Evolutionary conservation across 2,329 filamentous ascomycete genomes (phyloP), one percentile per base, ranked within the genome.

Genomic region (Fusarium kyushuense): DNA sequence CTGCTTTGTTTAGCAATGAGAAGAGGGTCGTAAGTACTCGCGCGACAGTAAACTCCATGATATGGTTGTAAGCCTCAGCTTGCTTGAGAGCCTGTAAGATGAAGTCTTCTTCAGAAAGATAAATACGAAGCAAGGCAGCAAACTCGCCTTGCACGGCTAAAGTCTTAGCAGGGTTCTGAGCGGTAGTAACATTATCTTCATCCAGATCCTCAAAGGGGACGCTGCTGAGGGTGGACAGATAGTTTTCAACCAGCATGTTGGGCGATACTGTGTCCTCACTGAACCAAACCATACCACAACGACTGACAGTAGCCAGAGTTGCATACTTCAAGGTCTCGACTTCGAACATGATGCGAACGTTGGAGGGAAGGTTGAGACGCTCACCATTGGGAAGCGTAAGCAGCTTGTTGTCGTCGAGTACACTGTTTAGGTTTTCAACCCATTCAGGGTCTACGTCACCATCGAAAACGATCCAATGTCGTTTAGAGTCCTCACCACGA

Each of bases 211-310:
- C 96, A 74, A 99, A 97, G 0, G 92, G 89, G 58, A 93, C 90
- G 5, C 89, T 91, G 71, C 91, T 90, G 38, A 99, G 87, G 46
- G 90, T 89, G 63, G 96, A 89, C 53, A 99, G 87, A 75, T 99
- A 97, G 79, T 98, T 93, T 66, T 89, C 85, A 40, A 98, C 91
- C 89, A 98, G 92, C 92, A 99, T 97, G 70, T 87, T 87, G 2
- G 95, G 88, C 32, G 93, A 95, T 40, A 99, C 95, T 29, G 94
- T 98, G 76, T 99, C 96, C 74, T 97, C 95, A 77, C 94, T 99
- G 82, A 98, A 99, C 96, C 96, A 99, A 16, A 99, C 96, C 96
- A 99, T 99, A 86, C 96, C 96, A 78, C 96, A 99, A 82, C 96
- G 94, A 89, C 92, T 96, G 76, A 99, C 96, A n/a, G 96, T 99